These are phyloP conservation scores for Leptoxyphium fumago DNA, from an alignment of 2,329 filamentous ascomycete species.

Conservation along the genomic window DNA sequence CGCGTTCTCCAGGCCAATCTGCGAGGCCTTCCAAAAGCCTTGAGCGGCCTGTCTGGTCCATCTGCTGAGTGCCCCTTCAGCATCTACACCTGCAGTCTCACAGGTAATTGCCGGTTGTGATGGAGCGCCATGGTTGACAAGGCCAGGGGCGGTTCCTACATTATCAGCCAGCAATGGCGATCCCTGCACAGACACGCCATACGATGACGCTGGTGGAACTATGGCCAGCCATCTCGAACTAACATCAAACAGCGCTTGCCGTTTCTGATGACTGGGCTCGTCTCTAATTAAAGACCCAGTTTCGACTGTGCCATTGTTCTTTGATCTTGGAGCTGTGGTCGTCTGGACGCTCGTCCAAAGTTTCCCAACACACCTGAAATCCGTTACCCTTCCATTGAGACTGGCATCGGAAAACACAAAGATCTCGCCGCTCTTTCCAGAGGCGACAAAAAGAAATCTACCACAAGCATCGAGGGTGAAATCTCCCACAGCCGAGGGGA, in stretches of 20 bases:
- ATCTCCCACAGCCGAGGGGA: slow-evolving; percentile 56
- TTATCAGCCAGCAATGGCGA: slow-evolving; percentile 37
- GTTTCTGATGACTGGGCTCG: slow-evolving; percentile 5
- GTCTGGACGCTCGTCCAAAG: slow-evolving; percentile 56
- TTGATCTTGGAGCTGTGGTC: slow-evolving; percentile 4
- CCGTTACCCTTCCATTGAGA: slow-evolving; percentile 15
- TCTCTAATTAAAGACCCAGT: background rate
- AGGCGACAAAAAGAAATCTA: slow-evolving; percentile 59
- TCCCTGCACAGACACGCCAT: slow-evolving; percentile 55
- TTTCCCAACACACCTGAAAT: slow-evolving; percentile 64
- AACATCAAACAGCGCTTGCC: slow-evolving; percentile 49
- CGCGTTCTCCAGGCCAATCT: slow-evolving; percentile 49
- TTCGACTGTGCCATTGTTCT: slow-evolving; percentile 4
- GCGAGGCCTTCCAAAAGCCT: slow-evolving; percentile 56
- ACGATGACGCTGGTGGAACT: slow-evolving; percentile 57
- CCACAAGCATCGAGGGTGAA: slow-evolving; percentile 60
- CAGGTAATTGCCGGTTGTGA: slow-evolving; percentile 53
- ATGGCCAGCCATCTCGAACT: slow-evolving; percentile 65
- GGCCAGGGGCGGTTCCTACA: slow-evolving; percentile 40
- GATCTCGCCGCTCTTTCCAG: slow-evolving; percentile 72
- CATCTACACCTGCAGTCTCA: slow-evolving; percentile 56
- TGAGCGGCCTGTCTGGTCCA: slow-evolving; percentile 56
- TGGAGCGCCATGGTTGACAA: slow-evolving; percentile 49
- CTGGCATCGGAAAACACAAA: slow-evolving; percentile 47
- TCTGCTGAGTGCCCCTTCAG: slow-evolving; percentile 32